phyloP scores from a whole-genome alignment of 768 basidiomycete genomes.

The Trametes villosa region DNA sequence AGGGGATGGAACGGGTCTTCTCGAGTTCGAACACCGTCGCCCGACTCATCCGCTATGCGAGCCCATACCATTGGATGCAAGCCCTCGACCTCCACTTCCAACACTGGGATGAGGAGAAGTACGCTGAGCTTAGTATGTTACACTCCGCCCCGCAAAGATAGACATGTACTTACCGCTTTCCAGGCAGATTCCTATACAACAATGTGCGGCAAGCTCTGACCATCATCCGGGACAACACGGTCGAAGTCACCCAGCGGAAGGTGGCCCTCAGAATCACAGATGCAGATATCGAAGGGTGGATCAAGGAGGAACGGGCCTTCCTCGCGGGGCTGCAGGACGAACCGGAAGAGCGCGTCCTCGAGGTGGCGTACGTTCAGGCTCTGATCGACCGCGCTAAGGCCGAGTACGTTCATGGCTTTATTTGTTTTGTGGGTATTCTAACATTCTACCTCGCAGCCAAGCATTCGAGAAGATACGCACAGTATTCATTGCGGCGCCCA shows the following conservation, averaged over 20 bases:
- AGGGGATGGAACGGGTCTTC: constrained; percentile 26
- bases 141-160: background rate
- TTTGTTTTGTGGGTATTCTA: background rate
- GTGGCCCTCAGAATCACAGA: background rate
- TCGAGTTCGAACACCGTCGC: constrained; percentile 22
- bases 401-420: constrained; percentile 11
- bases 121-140: constrained; percentile 16
- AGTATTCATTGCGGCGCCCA: background rate
- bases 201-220: constrained; percentile 4
- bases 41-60: constrained; percentile 19
- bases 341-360: constrained; percentile 1
- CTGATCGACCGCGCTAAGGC: background rate
- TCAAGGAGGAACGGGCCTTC: background rate
- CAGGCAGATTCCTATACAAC: constrained; percentile 6
- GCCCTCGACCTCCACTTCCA: constrained; percentile 20
- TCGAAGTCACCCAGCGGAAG: background rate
- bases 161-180: background rate
- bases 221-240: background rate
- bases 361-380: constrained; percentile 5
- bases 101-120: constrained; percentile 31
- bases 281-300: constrained; percentile 4
- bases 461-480: background rate
- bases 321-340: background rate
- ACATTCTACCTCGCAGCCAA: background rate
- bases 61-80: constrained; percentile 19